These are phyloP conservation scores for Friedmanniomyces simplex DNA, from an alignment of 495 filamentous ascomycete species.

Conservation along the genomic window DNA sequence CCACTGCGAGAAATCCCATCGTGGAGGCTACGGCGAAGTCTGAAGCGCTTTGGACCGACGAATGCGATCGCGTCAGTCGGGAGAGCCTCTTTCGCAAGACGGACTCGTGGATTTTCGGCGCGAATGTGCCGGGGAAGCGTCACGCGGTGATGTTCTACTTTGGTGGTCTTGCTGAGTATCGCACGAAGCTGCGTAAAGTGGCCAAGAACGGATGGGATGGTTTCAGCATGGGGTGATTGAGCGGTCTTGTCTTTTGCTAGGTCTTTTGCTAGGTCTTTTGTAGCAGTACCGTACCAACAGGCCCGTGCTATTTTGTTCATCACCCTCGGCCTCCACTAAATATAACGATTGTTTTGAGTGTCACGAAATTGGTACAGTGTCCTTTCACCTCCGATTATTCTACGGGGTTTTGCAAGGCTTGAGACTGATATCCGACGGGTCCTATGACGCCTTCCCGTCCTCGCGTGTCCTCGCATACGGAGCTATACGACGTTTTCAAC, in stretches of 20 bases:
- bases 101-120: slow-evolving; percentile 13
- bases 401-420: no score
- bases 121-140: slow-evolving; percentile 17
- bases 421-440: no score
- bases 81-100: slow-evolving; percentile 12
- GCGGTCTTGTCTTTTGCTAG: neutral
- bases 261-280: neutral
- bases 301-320: no score
- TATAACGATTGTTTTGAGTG: no score
- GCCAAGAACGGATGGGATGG: slow-evolving; percentile 1
- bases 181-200: neutral
- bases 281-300: no score
- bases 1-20: neutral
- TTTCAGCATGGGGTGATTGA: neutral
- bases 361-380: no score
- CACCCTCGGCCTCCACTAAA: no score
- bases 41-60: slow-evolving; percentile 6
- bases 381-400: no score
- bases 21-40: slow-evolving; percentile 14
- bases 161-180: slow-evolving; percentile 10
- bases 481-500: no score
- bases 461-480: no score
- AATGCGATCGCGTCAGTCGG: slow-evolving; percentile 7
- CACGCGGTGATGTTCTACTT: slow-evolving; percentile 10
- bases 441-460: no score